Conservation (phyloP, 768 basidiomycete species). For the Serendipita sp. region DNA sequence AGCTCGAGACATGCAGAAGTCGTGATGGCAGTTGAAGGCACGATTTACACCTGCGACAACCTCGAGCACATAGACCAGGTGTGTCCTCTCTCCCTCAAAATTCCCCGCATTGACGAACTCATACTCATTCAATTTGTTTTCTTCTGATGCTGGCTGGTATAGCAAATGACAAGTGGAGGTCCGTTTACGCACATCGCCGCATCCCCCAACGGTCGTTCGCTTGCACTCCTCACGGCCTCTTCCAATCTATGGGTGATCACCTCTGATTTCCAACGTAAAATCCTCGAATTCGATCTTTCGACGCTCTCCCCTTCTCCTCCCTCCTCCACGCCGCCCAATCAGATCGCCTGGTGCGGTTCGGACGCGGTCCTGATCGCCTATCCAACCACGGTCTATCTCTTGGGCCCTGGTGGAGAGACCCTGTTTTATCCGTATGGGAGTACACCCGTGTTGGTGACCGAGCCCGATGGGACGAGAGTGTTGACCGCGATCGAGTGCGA, state of each 20-base stretch:
- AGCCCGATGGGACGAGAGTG: slow-evolving; percentile 81
- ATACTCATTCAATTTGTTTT: too few relatives aligned
- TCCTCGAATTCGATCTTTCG: slow-evolving; percentile 63
- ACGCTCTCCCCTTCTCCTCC: slow-evolving; percentile 33
- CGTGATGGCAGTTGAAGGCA: slow-evolving; percentile 62
- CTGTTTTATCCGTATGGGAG: slow-evolving; percentile 42
- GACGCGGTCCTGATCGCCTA: slow-evolving; percentile 85
- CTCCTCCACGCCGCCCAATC: slow-evolving; percentile 37
- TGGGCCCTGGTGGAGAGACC: slow-evolving; percentile 85
- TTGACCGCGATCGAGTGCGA: slow-evolving; percentile 67
- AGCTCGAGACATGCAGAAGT: slow-evolving; percentile 85
- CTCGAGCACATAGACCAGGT: slow-evolving; percentile 70
- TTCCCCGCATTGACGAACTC: neutral
- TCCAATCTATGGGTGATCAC: slow-evolving; percentile 88
- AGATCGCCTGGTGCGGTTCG: slow-evolving; percentile 91
- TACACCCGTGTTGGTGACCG: slow-evolving; percentile 35
- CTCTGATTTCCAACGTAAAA: slow-evolving; percentile 72
- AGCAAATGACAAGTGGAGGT: slow-evolving; percentile 61
- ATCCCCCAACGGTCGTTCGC: slow-evolving; percentile 86
- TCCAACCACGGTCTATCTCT: slow-evolving; percentile 59
- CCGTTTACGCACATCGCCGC: slow-evolving; percentile 79
- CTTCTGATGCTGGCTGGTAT: neutral
- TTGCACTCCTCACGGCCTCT: slow-evolving; percentile 63
- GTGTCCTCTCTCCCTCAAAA: slow-evolving; percentile 1
- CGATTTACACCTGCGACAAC: slow-evolving; percentile 76